Evolutionary conservation across 2,329 filamentous ascomycete species (phyloP).

Genomic region (Torrubiella hemipterigena): DNA sequence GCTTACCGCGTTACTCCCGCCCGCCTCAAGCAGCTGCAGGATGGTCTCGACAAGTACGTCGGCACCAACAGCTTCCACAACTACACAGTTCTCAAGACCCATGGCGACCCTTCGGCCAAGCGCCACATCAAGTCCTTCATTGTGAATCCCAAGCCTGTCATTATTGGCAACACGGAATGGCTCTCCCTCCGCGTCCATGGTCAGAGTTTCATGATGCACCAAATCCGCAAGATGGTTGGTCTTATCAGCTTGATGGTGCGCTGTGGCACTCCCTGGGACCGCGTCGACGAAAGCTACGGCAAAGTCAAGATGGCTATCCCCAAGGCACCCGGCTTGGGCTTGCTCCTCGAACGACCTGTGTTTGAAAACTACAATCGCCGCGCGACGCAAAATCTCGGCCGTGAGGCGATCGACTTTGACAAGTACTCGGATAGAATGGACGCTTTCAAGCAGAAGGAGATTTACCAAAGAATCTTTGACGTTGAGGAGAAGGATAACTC

Average conservation of each 20-base stretch:
- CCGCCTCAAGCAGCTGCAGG: slow-evolving; percentile 65
- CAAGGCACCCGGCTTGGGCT: slow-evolving; percentile 80
- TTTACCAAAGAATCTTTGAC: slow-evolving; percentile 83
- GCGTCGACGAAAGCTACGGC: slow-evolving; percentile 65
- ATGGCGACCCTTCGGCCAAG: slow-evolving; percentile 71
- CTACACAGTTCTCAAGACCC: slow-evolving; percentile 85
- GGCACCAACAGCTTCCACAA: slow-evolving; percentile 94
- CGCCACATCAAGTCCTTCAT: slow-evolving; percentile 88
- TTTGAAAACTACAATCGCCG: slow-evolving; percentile 82
- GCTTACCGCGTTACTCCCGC: slow-evolving; percentile 66
- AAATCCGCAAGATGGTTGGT: slow-evolving; percentile 98
- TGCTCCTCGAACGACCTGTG: slow-evolving; percentile 81
- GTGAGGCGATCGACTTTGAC: slow-evolving; percentile 64
- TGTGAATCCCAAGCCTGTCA: slow-evolving; percentile 61
- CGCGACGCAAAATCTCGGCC: slow-evolving; percentile 48
- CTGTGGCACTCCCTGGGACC: slow-evolving; percentile 61
- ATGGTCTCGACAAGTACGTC: slow-evolving; percentile 60
- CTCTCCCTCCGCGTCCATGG: slow-evolving; percentile 91
- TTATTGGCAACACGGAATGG: slow-evolving; percentile 91
- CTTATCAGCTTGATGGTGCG: slow-evolving; percentile 79
- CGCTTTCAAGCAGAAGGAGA: slow-evolving; percentile 83
- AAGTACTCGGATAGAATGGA: slow-evolving; percentile 68
- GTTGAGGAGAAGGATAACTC: slow-evolving; percentile 80
- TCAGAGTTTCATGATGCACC: slow-evolving; percentile 99
- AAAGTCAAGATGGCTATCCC: slow-evolving; percentile 71